Conservation (phyloP, 2,329 filamentous ascomycete species). For the Paecilomyces niveus region DNA sequence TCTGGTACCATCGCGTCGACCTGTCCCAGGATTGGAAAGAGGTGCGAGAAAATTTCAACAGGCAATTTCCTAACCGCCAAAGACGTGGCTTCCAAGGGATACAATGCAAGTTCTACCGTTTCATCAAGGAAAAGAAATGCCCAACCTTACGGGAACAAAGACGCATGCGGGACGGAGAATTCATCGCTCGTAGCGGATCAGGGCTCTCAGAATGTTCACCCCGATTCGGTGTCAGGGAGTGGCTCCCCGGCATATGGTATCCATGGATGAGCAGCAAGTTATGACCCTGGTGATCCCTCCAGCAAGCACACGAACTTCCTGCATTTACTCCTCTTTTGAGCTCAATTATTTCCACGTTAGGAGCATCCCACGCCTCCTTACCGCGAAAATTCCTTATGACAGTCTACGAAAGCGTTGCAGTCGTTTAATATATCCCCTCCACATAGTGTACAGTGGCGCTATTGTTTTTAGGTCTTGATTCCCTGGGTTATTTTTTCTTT, state of each 20-base stretch:
- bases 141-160: constrained; percentile 38
- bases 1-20: constrained; percentile 44
- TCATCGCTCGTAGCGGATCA: constrained; percentile 24
- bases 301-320: background rate
- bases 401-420: constrained; percentile 5
- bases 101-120: constrained; percentile 46
- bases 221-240: constrained; percentile 34
- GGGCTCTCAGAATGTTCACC: constrained; percentile 19
- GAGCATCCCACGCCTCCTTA: background rate
- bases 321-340: too few species aligned
- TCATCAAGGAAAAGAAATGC: constrained; percentile 39
- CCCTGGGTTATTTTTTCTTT: background rate
- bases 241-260: constrained; percentile 32
- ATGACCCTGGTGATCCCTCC: constrained; percentile 16
- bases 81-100: constrained; percentile 38
- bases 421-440: constrained; percentile 10
- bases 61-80: constrained; percentile 35
- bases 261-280: constrained; percentile 34
- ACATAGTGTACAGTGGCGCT: background rate
- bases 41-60: constrained; percentile 37
- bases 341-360: background rate
- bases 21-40: constrained; percentile 41
- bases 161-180: constrained; percentile 33
- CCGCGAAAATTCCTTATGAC: constrained; percentile 5
- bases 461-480: background rate